Evolutionary conservation across 2,329 filamentous ascomycete genomes (phyloP).

Genomic region (Pseudopithomyces maydicus): DNA sequence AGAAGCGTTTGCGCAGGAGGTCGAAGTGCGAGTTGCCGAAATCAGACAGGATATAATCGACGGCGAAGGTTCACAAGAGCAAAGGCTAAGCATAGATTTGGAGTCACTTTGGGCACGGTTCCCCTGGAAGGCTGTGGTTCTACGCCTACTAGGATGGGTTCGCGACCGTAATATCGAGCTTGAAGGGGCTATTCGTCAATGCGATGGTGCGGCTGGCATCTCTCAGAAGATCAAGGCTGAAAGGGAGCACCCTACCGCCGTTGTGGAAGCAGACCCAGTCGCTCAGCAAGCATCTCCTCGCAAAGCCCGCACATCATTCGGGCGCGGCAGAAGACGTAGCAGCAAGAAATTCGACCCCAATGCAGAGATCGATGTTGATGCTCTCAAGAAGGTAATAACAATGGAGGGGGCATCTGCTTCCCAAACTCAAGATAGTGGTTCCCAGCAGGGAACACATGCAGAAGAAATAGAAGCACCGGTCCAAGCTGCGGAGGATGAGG

Average conservation of each 20-base stretch:
- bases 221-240: constrained; percentile 32
- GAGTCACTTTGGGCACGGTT: constrained; percentile 52
- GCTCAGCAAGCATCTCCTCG: constrained; percentile 21
- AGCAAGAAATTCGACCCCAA: constrained; percentile 38
- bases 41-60: constrained; percentile 44
- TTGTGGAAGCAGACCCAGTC: constrained; percentile 6
- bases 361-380: constrained; percentile 24
- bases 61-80: constrained; percentile 35
- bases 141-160: constrained; percentile 54
- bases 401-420: constrained; percentile 23
- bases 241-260: constrained; percentile 15
- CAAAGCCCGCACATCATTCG: constrained; percentile 34
- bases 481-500: constrained; percentile 5
- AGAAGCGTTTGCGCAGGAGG: constrained; percentile 35
- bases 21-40: constrained; percentile 45
- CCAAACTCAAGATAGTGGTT: not conserved
- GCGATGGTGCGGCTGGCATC: constrained; percentile 52
- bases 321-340: constrained; percentile 31
- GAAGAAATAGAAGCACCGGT: constrained; percentile 6
- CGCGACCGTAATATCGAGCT: constrained; percentile 54
- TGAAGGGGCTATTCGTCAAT: constrained; percentile 44
- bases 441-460: not conserved
- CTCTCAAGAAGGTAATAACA: constrained; percentile 27
- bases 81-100: constrained; percentile 47
- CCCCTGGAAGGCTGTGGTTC: constrained; percentile 56